Evolutionary conservation across 1,284 basidiomycete genomes (phyloP), one percentile per base, ranked within the genome.

Genomic region (Apiotrichum mycotoxinovorans): DNA sequence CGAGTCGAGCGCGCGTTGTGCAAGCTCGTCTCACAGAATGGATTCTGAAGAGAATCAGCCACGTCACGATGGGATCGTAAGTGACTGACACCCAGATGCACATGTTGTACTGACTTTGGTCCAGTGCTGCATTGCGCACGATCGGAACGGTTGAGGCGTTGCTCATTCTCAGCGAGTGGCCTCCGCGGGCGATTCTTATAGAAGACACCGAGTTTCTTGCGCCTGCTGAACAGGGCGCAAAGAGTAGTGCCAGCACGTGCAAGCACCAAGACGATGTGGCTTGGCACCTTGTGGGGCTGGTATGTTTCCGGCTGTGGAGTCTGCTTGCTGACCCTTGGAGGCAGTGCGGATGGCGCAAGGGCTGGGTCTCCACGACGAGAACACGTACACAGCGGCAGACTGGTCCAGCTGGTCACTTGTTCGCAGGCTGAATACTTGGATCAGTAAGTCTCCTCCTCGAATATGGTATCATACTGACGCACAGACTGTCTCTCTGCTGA

Each of bases 91-190:
- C 8, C n/a, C n/a, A n/a, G n/a, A n/a, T n/a, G 30, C 7, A 12
- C 30, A 7, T 12, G 12, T 30, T 30, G 5, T 30, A 12, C 30
- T 30, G 30, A 30, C 30, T 12, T 30, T 30, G 30, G 1, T 3
- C 11, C 33, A 63, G 61, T 4, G 56, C 59, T 4, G 37, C 57
- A 10, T 43, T 57, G 11, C 54, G 64, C 1, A 63, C 64, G 0
- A 63, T 65, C 12, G 64, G 64, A 3, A 66, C 64, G 0, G 64
- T 66, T 18, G 64, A 66, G 47, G 64, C 64, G 2, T 35, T 66
- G 15, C 55, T 66, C 8, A 55, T 66, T 11, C 54, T 66, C 8
- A 60, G 57, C 48, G 64, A 66, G 53, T 66, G 62, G 61, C 61
- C 64, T 0, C 64, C 64, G 4, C 53, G 57, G 3, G 53, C 61